Conservation (phyloP, 176 grass and related monocot species). For the Tillandsia fasciculata region DNA sequence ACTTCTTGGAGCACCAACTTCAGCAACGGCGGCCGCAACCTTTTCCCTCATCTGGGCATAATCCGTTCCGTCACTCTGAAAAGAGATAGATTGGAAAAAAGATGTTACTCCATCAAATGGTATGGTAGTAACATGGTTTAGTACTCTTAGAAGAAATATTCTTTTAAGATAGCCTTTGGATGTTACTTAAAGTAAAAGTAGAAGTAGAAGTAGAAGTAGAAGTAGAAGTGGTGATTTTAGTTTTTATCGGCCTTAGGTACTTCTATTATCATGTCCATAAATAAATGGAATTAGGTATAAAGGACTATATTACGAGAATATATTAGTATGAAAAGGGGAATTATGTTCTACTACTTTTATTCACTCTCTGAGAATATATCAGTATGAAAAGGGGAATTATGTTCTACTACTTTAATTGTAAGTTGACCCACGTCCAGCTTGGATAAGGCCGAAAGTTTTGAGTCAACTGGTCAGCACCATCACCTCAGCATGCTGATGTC, state of each 20-base stretch:
- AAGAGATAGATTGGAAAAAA: background rate
- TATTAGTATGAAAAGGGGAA: too few relatives aligned
- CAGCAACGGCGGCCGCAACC: background rate
- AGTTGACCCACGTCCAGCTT: too few relatives aligned
- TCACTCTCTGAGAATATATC: too few relatives aligned
- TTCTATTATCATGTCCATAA: background rate
- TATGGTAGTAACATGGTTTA: background rate
- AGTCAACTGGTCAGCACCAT: too few relatives aligned
- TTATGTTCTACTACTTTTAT: too few relatives aligned
- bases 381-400: too few relatives aligned
- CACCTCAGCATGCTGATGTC: background rate
- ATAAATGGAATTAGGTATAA: too few relatives aligned
- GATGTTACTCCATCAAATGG: background rate
- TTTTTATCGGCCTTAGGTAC: background rate
- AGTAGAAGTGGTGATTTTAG: background rate
- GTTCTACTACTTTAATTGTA: too few relatives aligned
- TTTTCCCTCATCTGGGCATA: constrained; percentile 10
- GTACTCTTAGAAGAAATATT: background rate
- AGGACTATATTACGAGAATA: too few relatives aligned
- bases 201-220: too few relatives aligned
- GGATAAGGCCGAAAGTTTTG: too few relatives aligned
- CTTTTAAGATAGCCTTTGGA: background rate
- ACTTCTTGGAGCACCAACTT: constrained; percentile 6
- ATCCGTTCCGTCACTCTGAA: constrained; percentile 9
- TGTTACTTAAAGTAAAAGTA: too few relatives aligned